phyloP scores from a whole-genome alignment of 2,329 filamentous ascomycete genomes.

The Sporothrix schenckii region DNA sequence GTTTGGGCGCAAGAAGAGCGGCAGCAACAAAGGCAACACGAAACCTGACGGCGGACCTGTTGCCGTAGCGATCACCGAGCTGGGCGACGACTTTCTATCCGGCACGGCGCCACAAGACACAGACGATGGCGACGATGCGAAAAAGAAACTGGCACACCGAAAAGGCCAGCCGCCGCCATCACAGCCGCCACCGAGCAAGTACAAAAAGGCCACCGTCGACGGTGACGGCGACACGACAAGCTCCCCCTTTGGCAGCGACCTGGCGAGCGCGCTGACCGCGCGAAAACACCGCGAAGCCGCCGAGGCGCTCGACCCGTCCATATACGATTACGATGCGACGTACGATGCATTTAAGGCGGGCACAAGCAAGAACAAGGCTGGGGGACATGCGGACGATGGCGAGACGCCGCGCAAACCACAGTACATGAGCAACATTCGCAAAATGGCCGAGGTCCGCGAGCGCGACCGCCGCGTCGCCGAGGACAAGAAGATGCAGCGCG shows the following conservation, averaged over 20 bases:
- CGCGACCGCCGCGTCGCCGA: conserved; percentile 76
- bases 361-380: conserved; percentile 51
- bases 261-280: conserved; percentile 66
- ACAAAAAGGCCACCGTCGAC: conserved; percentile 41
- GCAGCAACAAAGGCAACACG: conserved; percentile 26
- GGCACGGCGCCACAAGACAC: conserved; percentile 35
- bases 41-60: conserved; percentile 43
- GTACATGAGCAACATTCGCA: conserved; percentile 75
- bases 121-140: conserved; percentile 9
- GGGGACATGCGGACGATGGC: conserved; percentile 55
- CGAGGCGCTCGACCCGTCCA: conserved; percentile 67
- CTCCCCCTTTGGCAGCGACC: conserved; percentile 63
- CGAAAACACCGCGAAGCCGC: conserved; percentile 67
- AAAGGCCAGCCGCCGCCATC: conserved; percentile 37
- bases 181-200: conserved; percentile 51
- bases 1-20: conserved; percentile 25
- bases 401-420: conserved; percentile 69
- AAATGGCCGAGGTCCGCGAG: conserved; percentile 74
- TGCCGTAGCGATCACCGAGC: conserved; percentile 62
- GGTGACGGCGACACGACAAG: conserved; percentile 42
- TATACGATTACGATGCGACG: conserved; percentile 84
- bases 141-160: conserved; percentile 13
- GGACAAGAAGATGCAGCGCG: conserved; percentile 76
- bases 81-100: conserved; percentile 53
- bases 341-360: conserved; percentile 76